These are phyloP conservation scores for Plectosphaerella sp. DNA, from an alignment of 2,329 filamentous ascomycete genomes.

Conservation along the genomic window DNA sequence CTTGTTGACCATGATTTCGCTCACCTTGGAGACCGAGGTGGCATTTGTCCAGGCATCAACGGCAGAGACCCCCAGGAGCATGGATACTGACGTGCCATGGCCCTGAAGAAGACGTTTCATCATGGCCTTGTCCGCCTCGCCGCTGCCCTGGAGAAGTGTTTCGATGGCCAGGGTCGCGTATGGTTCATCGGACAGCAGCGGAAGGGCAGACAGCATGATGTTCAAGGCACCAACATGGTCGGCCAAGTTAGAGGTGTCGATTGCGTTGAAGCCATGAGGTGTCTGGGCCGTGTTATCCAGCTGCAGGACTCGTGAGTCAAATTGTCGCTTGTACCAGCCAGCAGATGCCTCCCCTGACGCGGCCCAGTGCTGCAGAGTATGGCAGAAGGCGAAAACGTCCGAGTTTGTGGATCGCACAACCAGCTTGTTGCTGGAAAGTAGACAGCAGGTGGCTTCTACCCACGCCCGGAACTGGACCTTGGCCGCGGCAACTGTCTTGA, in stretches of 20 bases:
- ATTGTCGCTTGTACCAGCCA: conserved; percentile 36
- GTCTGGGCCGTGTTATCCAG: conserved; percentile 26
- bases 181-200: conserved; percentile 37
- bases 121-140: conserved; percentile 19
- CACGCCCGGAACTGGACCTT: conserved; percentile 42
- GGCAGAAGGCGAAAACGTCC: conserved; percentile 47
- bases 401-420: conserved; percentile 40
- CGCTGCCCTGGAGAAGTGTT: conserved; percentile 8
- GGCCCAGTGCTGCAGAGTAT: conserved; percentile 41
- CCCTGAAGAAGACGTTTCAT: conserved; percentile 40
- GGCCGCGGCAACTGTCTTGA: conserved; percentile 27
- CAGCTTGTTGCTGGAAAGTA: conserved; percentile 25
- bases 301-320: conserved; percentile 30
- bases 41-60: conserved; percentile 47
- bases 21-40: conserved; percentile 31
- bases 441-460: conserved; percentile 23
- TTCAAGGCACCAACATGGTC: conserved; percentile 34
- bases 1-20: conserved; percentile 29
- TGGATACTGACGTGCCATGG: conserved; percentile 38
- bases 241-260: conserved; percentile 47
- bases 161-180: conserved; percentile 42
- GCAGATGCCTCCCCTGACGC: conserved; percentile 23
- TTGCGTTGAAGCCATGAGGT: conserved; percentile 43
- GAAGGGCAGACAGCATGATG: conserved; percentile 34
- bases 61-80: conserved; percentile 46